Base-by-base conservation (phyloP, 2,329 filamentous ascomycete species). In the Pseudopithomyces chartarum region DNA sequence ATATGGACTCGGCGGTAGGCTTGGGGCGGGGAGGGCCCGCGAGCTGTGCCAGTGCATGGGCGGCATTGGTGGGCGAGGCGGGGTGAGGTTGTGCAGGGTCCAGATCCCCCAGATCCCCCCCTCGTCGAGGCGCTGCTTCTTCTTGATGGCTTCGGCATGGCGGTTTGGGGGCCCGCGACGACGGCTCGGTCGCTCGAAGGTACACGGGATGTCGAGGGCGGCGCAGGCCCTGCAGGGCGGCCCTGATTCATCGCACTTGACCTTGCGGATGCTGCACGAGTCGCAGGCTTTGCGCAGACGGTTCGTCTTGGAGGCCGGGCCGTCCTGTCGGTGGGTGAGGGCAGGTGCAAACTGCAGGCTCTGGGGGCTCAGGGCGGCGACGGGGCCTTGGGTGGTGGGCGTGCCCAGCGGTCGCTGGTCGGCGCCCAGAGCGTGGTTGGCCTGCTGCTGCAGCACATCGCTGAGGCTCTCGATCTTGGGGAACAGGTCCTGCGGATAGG, bases 71-170 rank as follows among this genome's bases (percentile, higher is more conserved):
- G 17, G 82, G 81, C 6, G 82, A 84, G 26, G 81, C 78, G 36
- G 79, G 78, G 15, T 77, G 76, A 5, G 78, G 76, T 20, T 74
- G 73, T 20, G 76, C 77, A 12, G 81, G 76, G 20, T 75, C 68
- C 38, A 72, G 5, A 8, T 74, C 7, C 79, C 78, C 68, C 38
- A 72, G 5, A 8, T 74, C 7, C 79, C 78, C 12, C 58, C 58
- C 10, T 79, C 79, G 57, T 80, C 83, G 4, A 86, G 70, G 42
- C 82, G 81, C 53, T 84, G 82, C 66, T 82, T 85, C 62, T 81
- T 84, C 77, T 89, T 89, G 66, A 89, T 83, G 19, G 84, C 85
- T 76, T 89, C 87, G 17, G 86, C 86, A 76, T 88, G 86, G 61
- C 83, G 78, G 65, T 89, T 90, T 32, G 87, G 86, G 34, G 87